These are phyloP conservation scores for Dactylellina leptospora DNA, from an alignment of 2,329 filamentous ascomycete genomes.

Conservation along the genomic window DNA sequence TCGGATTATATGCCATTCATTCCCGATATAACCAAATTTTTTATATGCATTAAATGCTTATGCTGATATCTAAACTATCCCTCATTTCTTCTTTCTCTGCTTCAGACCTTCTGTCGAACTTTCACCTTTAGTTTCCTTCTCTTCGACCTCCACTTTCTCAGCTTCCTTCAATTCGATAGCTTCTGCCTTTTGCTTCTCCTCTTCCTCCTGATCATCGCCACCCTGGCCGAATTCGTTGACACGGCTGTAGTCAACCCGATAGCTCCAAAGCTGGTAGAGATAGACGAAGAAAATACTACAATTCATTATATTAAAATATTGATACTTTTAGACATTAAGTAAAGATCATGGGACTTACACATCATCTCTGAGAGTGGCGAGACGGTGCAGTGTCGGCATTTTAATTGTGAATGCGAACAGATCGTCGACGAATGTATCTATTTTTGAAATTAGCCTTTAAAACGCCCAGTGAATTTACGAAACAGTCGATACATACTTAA, in stretches of 20 bases:
- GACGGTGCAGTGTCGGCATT: conserved; percentile 92
- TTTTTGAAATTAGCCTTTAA: conserved; percentile 65
- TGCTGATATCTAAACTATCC: background rate
- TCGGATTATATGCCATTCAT: background rate
- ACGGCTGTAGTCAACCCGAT: conserved; percentile 87
- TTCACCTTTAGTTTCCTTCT: conserved; percentile 57
- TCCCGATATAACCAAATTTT: background rate
- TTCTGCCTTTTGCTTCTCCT: conserved; percentile 62
- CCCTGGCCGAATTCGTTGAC: conserved; percentile 99
- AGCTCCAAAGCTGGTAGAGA: conserved; percentile 91
- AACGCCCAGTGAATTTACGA: conserved; percentile 6
- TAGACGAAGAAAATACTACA: conserved; percentile 90
- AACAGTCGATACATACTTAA: conserved; percentile 28
- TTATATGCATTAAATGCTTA: background rate
- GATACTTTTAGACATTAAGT: background rate
- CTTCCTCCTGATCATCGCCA: conserved; percentile 81
- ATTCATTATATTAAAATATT: too few species aligned
- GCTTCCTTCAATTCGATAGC: conserved; percentile 56
- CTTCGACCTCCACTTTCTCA: conserved; percentile 58
- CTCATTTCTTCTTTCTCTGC: conserved; percentile 50
- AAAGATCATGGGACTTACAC: conserved; percentile 63
- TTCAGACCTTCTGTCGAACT: conserved; percentile 43
- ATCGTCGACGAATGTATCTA: conserved; percentile 99
- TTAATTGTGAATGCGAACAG: conserved; percentile 99
- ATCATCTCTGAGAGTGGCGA: conserved; percentile 92